phyloP scores from a whole-genome alignment of 179 eudicot species.

The Amaranthus tricolor region DNA sequence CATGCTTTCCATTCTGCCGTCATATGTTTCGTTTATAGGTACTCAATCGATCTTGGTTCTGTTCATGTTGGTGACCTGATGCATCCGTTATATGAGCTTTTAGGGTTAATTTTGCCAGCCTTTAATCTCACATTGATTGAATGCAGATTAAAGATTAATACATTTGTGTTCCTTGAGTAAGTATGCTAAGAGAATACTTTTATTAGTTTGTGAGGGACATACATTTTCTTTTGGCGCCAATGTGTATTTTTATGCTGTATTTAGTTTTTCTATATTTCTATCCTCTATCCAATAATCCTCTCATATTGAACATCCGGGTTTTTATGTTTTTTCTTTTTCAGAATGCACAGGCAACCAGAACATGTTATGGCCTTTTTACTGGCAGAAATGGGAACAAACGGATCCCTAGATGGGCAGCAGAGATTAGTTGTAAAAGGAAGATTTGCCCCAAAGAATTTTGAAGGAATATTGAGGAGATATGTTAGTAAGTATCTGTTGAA shows the following conservation, averaged over 20 bases:
- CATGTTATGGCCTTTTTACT: constrained; percentile 90
- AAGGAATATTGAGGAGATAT: constrained; percentile 79
- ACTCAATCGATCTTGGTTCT: neutral
- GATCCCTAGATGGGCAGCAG: constrained; percentile 86
- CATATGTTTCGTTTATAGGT: neutral
- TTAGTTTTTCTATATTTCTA: neutral
- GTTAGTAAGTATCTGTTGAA: constrained; percentile 59
- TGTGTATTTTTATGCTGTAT: neutral
- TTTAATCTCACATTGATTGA: neutral
- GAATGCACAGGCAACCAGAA: constrained; percentile 96
- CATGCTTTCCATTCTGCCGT: neutral
- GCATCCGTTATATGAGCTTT: neutral
- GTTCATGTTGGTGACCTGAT: neutral
- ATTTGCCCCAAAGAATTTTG: constrained; percentile 95
- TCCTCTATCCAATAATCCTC: neutral
- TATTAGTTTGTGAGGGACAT: neutral
- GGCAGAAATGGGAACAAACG: constrained; percentile 95
- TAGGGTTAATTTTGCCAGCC: neutral
- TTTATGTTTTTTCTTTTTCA: constrained; percentile 19
- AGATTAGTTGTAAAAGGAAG: constrained; percentile 83
- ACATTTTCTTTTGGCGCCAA: neutral
- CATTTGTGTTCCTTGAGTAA: neutral
- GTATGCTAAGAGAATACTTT: too few species aligned
- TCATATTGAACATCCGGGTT: neutral
- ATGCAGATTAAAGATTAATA: neutral